Percentiles rank a stretch among this genome's conserved stretches.
These are phyloP conservation scores for Clavariopsis aquatica DNA, from an alignment of 495 filamentous ascomycete genomes.

Conservation along the genomic window DNA sequence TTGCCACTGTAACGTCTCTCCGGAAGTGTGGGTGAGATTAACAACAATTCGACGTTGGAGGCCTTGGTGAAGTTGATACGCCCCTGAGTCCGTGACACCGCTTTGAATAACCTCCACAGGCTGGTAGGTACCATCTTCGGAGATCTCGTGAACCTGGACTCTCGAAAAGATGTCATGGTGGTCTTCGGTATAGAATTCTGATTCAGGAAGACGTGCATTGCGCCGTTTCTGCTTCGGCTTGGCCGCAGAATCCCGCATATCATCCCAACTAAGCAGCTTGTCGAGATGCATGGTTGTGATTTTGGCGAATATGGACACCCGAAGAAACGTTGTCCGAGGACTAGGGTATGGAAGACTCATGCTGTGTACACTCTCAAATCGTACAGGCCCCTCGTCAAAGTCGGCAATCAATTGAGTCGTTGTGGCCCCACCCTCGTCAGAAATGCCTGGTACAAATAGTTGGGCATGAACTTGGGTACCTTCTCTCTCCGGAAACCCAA, in stretches of 20 bases:
- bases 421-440: conserved; percentile 86
- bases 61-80: conserved; percentile 93
- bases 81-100: conserved; percentile 76
- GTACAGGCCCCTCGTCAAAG: conserved; percentile 92
- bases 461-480: conserved; percentile 95
- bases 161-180: conserved; percentile 89
- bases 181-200: conserved; percentile 89
- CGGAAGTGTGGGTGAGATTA: conserved; percentile 84
- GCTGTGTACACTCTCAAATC: conserved; percentile 96
- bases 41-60: conserved; percentile 86
- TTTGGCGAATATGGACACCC: conserved; percentile 91
- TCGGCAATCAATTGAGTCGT: conserved; percentile 93
- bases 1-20: conserved; percentile 82
- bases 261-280: conserved; percentile 97
- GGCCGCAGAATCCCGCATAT: conserved; percentile 79
- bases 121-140: conserved; percentile 85
- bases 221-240: conserved; percentile 58
- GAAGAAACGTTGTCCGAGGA: conserved; percentile 69
- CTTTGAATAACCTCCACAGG: conserved; percentile 91
- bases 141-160: conserved; percentile 83
- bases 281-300: conserved; percentile 94
- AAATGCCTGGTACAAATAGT: conserved; percentile 89
- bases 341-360: conserved; percentile 95
- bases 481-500: conserved; percentile 94
- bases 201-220: conserved; percentile 76